Evolutionary conservation across 768 basidiomycete species (phyloP).

Genomic region (Inosperma sp.): DNA sequence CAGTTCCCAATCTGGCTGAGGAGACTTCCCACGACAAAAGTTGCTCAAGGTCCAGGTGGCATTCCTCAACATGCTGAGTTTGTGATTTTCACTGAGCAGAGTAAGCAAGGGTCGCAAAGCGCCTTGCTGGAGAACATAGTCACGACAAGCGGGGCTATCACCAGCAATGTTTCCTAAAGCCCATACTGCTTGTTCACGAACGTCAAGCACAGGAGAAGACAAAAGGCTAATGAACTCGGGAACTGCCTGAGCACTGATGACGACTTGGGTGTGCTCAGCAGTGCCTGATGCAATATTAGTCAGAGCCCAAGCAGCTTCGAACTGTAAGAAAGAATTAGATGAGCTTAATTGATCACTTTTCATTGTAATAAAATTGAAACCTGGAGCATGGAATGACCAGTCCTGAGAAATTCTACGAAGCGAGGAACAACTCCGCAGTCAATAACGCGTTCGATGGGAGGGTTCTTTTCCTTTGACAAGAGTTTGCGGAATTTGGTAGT

Average conservation of each 20-base stretch:
- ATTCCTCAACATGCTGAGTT: slow-evolving; percentile 96
- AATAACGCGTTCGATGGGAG: slow-evolving; percentile 97
- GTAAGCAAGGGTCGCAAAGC: slow-evolving; percentile 89
- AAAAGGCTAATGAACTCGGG: slow-evolving; percentile 96
- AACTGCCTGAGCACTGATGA: slow-evolving; percentile 91
- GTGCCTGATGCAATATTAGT: slow-evolving; percentile 99
- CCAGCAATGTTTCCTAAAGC: slow-evolving; percentile 99
- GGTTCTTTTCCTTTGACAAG: slow-evolving; percentile 98
- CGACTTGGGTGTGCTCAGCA: slow-evolving; percentile 96
- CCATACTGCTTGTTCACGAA: slow-evolving; percentile 99
- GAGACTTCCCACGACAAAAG: slow-evolving; percentile 97
- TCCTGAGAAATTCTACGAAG: slow-evolving; percentile 90
- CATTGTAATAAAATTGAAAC: slow-evolving; percentile 35
- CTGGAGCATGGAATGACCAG: slow-evolving; percentile 80
- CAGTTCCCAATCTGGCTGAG: slow-evolving; percentile 97
- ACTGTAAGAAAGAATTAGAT: slow-evolving; percentile 42
- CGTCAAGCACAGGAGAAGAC: slow-evolving; percentile 91
- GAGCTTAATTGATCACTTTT: neutral
- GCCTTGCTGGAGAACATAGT: slow-evolving; percentile 91
- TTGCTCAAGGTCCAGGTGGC: slow-evolving; percentile 99
- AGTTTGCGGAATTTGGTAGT: slow-evolving; percentile 99
- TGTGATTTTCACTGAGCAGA: slow-evolving; percentile 92
- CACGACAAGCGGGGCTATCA: slow-evolving; percentile 95
- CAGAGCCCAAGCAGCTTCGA: slow-evolving; percentile 96
- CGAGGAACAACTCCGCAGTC: slow-evolving; percentile 96